Conservation (phyloP, 2,329 filamentous ascomycete species). For the Mollisiaceae sp. region DNA sequence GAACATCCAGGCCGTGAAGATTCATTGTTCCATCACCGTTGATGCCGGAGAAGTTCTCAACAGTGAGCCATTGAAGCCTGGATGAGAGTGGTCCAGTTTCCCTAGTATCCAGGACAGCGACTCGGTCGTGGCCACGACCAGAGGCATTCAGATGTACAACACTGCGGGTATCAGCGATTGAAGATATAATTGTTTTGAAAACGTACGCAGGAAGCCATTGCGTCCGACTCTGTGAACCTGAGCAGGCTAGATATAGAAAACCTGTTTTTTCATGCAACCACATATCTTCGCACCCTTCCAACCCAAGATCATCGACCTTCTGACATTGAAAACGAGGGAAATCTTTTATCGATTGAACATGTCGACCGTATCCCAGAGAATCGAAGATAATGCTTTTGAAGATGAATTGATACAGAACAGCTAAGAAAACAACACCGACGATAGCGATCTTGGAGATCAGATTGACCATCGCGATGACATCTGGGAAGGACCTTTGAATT, state of each 20-base stretch:
- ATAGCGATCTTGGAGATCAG: conserved; percentile 29
- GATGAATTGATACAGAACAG: conserved; percentile 42
- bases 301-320: conserved; percentile 33
- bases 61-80: conserved; percentile 33
- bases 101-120: conserved; percentile 39
- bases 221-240: conserved; percentile 30
- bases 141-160: conserved; percentile 35
- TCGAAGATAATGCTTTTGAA: conserved; percentile 41
- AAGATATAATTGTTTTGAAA: not conserved
- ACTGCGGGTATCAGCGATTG: conserved; percentile 23
- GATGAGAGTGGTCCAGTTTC: conserved; percentile 30
- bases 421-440: conserved; percentile 30
- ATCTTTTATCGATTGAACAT: conserved; percentile 40
- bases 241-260: conserved; percentile 39
- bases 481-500: no score
- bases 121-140: conserved; percentile 32
- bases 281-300: conserved; percentile 41
- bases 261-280: conserved; percentile 40
- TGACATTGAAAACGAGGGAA: conserved; percentile 41
- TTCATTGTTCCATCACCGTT: conserved; percentile 40
- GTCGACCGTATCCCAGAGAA: conserved; percentile 41
- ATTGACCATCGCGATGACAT: conserved; percentile 12
- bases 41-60: conserved; percentile 34
- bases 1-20: conserved; percentile 44
- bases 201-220: conserved; percentile 41